phyloP scores from a whole-genome alignment of 1,284 basidiomycete species.

The Lignosus rhinocerotis region DNA sequence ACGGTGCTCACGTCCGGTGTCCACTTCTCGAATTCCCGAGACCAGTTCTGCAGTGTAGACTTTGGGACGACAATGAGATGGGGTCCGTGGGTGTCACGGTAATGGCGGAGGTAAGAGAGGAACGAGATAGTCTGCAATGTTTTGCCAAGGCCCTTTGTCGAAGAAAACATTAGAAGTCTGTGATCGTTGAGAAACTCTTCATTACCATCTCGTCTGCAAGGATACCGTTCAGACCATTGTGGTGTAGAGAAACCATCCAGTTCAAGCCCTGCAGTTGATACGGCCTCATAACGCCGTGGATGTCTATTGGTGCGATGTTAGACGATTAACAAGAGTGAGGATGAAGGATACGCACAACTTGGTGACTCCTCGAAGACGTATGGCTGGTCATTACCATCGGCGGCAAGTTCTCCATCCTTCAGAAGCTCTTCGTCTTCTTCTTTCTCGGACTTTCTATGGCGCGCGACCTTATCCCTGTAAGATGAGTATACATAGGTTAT shows the following conservation, averaged over 20 bases:
- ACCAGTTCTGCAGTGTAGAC: constrained; percentile 97
- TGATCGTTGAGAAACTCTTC: constrained; percentile 16
- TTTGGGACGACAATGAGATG: constrained; percentile 98
- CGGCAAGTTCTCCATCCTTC: constrained; percentile 81
- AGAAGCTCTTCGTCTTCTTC: constrained; percentile 97
- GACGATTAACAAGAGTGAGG: constrained; percentile 3
- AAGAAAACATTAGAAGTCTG: constrained; percentile 1
- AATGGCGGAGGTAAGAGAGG: constrained; percentile 92
- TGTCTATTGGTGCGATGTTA: constrained; percentile 51
- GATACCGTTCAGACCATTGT: constrained; percentile 93
- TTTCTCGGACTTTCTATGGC: constrained; percentile 95
- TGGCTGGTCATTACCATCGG: constrained; percentile 80
- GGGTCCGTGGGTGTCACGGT: constrained; percentile 76
- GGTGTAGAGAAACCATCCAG: constrained; percentile 94
- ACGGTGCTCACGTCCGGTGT: constrained; percentile 87
- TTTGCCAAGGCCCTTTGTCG: constrained; percentile 88
- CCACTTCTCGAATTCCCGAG: constrained; percentile 92
- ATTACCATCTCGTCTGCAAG: constrained; percentile 91
- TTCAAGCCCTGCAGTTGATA: constrained; percentile 98
- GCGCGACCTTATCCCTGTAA: constrained; percentile 70
- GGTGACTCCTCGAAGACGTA: constrained; percentile 93
- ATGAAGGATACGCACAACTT: constrained; percentile 59
- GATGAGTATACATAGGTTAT: constrained; percentile 1
- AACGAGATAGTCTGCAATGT: constrained; percentile 98
- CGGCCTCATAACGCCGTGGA: constrained; percentile 88